Percentiles rank a stretch among this genome's conserved stretches.
Conservation (phyloP, 257 asterid genomes). For the Solanum stenotomum region DNA sequence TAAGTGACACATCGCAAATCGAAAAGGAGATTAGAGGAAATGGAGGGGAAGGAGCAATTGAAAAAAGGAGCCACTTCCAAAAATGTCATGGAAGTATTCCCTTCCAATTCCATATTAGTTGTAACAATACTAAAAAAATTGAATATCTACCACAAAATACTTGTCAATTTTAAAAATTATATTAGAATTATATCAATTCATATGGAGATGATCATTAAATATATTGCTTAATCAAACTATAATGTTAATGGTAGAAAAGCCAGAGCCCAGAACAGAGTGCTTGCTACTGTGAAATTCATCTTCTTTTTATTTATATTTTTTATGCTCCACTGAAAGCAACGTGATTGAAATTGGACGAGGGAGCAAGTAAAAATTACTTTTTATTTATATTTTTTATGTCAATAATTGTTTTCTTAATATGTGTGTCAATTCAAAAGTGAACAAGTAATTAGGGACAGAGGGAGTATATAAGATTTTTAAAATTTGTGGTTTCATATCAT, state of each 20-base stretch:
- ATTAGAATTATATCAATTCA: neutral
- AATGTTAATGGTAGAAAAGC: neutral
- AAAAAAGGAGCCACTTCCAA: neutral
- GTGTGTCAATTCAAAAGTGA: no score
- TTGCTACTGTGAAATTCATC: neutral
- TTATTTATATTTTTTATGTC: no score
- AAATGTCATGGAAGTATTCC: neutral
- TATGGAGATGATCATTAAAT: neutral
- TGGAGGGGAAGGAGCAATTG: neutral
- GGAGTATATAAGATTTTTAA: neutral
- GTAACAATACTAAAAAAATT: neutral
- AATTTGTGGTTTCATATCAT: neutral
- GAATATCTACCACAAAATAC: neutral
- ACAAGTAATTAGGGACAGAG: no score
- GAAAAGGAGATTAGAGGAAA: neutral
- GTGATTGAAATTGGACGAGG: neutral
- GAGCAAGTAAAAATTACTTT: neutral
- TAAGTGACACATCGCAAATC: neutral
- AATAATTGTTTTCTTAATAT: no score
- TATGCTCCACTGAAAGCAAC: neutral
- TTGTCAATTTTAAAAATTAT: neutral
- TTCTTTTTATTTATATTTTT: neutral
- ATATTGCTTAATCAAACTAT: neutral
- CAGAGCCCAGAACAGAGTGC: neutral
- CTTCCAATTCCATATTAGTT: neutral